Conservation (phyloP, 2,329 filamentous ascomycete species). For the Neodidymelliopsis sp. region DNA sequence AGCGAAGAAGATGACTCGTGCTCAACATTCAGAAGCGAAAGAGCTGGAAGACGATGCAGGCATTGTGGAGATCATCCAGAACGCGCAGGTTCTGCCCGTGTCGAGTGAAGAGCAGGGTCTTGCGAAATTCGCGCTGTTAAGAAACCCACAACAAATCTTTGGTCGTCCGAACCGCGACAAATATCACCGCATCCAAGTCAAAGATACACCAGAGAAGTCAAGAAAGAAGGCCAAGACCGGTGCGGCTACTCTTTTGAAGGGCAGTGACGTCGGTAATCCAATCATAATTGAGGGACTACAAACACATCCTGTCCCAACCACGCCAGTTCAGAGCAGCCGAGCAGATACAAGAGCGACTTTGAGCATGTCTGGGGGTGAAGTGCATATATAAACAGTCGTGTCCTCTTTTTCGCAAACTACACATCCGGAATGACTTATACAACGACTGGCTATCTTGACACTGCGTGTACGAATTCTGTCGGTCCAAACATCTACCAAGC, state of each 20-base stretch:
- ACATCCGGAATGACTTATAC: no score
- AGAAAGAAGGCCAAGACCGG: constrained; percentile 30
- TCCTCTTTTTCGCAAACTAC: no score
- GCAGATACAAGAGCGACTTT: constrained; percentile 4
- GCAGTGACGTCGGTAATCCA: neutral
- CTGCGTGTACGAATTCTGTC: no score
- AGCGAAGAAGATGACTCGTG: constrained; percentile 75
- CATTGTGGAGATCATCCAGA: constrained; percentile 66
- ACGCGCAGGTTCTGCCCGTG: constrained; percentile 59
- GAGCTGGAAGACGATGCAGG: constrained; percentile 65
- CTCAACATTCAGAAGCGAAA: constrained; percentile 62
- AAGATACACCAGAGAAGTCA: constrained; percentile 24
- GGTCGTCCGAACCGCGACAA: constrained; percentile 44
- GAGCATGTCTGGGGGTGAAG: constrained; percentile 7
- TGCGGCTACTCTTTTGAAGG: neutral
- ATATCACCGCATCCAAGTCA: constrained; percentile 36
- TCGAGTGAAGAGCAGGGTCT: constrained; percentile 41
- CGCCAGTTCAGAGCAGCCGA: neutral
- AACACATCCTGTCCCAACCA: neutral
- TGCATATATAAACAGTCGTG: no score
- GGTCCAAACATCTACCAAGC: neutral
- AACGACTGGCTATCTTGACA: no score
- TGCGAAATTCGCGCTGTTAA: constrained; percentile 53
- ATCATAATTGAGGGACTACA: neutral
- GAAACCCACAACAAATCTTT: constrained; percentile 55